phyloP scores from a whole-genome alignment of 2,329 filamentous ascomycete genomes.

The Colletotrichum sp. region DNA sequence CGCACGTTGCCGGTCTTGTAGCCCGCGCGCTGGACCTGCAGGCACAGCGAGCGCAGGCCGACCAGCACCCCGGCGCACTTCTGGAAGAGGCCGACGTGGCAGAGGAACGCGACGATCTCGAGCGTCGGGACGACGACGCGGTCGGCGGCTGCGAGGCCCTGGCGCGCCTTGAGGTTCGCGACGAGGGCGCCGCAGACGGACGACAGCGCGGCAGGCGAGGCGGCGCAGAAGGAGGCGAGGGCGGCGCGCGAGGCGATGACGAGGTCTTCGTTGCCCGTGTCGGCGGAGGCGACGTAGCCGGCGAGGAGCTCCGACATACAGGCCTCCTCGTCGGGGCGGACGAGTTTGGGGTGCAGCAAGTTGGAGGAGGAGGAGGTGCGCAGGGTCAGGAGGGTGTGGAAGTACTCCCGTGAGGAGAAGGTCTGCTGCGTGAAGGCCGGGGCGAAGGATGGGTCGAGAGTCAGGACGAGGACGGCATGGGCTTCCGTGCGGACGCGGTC shows the following conservation, averaged over 20 bases:
- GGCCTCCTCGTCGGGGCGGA: slow-evolving; percentile 29
- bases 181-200: slow-evolving; percentile 56
- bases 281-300: slow-evolving; percentile 75
- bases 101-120: slow-evolving; percentile 77
- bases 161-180: slow-evolving; percentile 56
- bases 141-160: slow-evolving; percentile 62
- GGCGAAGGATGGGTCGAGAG: slow-evolving; percentile 43
- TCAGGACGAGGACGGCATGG: slow-evolving; percentile 55
- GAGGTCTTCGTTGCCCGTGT: slow-evolving; percentile 78
- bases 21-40: slow-evolving; percentile 76
- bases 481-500: slow-evolving; percentile 81
- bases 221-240: slow-evolving; percentile 59
- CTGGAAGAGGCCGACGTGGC: slow-evolving; percentile 64
- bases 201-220: slow-evolving; percentile 41
- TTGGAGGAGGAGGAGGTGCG: slow-evolving; percentile 35
- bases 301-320: slow-evolving; percentile 63
- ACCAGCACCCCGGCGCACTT: slow-evolving; percentile 32
- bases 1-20: slow-evolving; percentile 84
- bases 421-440: slow-evolving; percentile 41
- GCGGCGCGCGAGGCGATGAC: slow-evolving; percentile 72
- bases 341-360: slow-evolving; percentile 39
- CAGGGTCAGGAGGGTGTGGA: slow-evolving; percentile 56
- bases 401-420: slow-evolving; percentile 67
- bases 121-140: slow-evolving; percentile 76
- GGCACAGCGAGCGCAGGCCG: slow-evolving; percentile 65